phyloP scores from a whole-genome alignment of 2,329 filamentous ascomycete species.

The Fusarium veterinarium region DNA sequence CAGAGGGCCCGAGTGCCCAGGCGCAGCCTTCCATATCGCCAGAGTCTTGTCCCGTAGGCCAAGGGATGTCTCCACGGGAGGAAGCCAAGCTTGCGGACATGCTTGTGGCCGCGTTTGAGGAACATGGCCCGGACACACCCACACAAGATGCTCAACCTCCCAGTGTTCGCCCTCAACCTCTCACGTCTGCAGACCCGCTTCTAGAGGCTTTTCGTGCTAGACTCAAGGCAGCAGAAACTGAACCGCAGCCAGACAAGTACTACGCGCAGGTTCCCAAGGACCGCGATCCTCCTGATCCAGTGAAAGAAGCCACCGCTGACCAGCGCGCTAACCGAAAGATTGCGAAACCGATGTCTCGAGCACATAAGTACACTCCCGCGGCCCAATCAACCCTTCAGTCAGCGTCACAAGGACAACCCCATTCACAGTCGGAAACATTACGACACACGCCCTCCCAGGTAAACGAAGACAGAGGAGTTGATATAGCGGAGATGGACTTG shows the following conservation, averaged over 20 bases:
- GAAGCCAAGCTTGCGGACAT: not conserved
- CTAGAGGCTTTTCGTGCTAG: not conserved
- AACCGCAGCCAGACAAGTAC: not conserved
- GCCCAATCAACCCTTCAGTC: not conserved
- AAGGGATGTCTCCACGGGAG: not conserved
- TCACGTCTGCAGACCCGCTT: not conserved
- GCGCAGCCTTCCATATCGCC: no score
- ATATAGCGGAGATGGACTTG: not conserved
- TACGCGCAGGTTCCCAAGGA: not conserved
- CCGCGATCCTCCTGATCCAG: not conserved
- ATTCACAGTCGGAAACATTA: not conserved
- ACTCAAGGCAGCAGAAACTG: not conserved
- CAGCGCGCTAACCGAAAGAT: constrained; percentile 10
- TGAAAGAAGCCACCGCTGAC: constrained; percentile 6
- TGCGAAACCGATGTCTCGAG: constrained; percentile 3
- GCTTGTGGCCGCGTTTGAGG: not conserved
- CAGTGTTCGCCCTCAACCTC: no score
- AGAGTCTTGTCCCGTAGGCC: no score
- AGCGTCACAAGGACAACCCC: not conserved
- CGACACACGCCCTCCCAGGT: not conserved
- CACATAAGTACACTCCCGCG: not conserved
- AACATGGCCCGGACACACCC: not conserved
- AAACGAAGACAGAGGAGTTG: not conserved
- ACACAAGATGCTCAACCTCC: not conserved
- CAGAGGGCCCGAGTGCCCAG: no score